phyloP scores from a whole-genome alignment of 2,329 filamentous ascomycete species.

The Didymella lethalis region DNA sequence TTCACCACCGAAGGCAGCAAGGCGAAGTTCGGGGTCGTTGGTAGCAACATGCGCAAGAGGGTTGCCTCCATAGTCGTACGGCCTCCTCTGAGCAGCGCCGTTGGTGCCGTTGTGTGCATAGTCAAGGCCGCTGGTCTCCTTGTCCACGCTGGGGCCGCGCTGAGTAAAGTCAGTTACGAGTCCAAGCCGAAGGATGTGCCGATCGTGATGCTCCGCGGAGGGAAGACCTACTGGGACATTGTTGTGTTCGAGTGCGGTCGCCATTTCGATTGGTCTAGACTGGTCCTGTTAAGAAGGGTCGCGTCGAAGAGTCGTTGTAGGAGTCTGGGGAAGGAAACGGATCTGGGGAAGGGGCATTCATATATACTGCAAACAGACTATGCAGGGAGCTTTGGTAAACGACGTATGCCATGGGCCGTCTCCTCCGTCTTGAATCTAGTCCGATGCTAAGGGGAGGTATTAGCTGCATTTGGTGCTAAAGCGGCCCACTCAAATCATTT shows the following conservation, averaged over 20 bases:
- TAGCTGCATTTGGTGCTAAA: conserved; percentile 42
- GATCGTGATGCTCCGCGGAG: not conserved
- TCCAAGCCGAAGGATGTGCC: not conserved
- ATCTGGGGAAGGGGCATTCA: conserved; percentile 44
- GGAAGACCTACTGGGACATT: conserved; percentile 36
- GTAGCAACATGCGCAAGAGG: conserved; percentile 60
- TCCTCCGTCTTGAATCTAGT: conserved; percentile 32
- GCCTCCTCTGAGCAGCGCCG: conserved; percentile 50
- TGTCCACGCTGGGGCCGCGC: conserved; percentile 37
- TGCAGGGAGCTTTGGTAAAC: conserved; percentile 38
- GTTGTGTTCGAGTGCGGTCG: conserved; percentile 52
- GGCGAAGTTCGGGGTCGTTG: conserved; percentile 56
- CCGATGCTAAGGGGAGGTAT: conserved; percentile 35
- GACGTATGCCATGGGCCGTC: conserved; percentile 45
- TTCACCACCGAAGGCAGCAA: conserved; percentile 60
- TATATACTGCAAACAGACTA: conserved; percentile 43
- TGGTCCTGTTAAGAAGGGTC: conserved; percentile 2
- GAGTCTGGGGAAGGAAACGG: conserved; percentile 36
- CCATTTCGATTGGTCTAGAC: conserved; percentile 45
- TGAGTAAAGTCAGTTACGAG: conserved; percentile 22
- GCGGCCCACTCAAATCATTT: conserved; percentile 40
- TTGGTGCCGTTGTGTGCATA: conserved; percentile 48
- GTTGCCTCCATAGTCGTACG: conserved; percentile 62
- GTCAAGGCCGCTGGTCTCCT: conserved; percentile 50
- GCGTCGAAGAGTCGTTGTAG: conserved; percentile 13